phyloP scores from a whole-genome alignment of 805 yeast genomes.

The Clavispora asparagi region DNA sequence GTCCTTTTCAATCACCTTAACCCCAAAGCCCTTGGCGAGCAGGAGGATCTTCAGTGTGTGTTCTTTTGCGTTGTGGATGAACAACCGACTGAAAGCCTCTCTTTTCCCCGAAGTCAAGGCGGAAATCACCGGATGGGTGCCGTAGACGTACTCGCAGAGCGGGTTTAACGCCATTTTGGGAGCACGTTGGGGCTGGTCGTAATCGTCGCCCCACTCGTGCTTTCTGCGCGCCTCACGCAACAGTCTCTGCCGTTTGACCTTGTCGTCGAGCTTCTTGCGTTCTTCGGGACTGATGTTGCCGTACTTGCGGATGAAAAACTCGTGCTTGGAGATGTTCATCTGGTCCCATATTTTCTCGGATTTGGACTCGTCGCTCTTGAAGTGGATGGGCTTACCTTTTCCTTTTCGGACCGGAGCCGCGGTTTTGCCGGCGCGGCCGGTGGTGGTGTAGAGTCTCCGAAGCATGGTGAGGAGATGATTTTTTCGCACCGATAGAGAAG shows the following conservation, averaged over 20 bases:
- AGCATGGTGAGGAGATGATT: neutral
- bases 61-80: conserved; percentile 38
- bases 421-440: conserved; percentile 6
- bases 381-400: neutral
- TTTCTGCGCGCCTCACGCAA: conserved; percentile 21
- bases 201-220: conserved; percentile 15
- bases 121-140: conserved; percentile 69
- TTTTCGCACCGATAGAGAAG: neutral
- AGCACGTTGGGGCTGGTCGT: conserved; percentile 4
- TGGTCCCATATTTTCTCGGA: conserved; percentile 62
- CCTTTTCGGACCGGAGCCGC: neutral
- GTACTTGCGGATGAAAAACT: conserved; percentile 55
- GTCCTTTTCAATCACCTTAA: conserved; percentile 31
- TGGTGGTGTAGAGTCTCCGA: conserved; percentile 10
- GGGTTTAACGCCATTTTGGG: conserved; percentile 32
- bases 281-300: conserved; percentile 60
- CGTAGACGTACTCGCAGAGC: conserved; percentile 64
- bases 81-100: conserved; percentile 45
- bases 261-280: conserved; percentile 21
- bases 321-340: conserved; percentile 55
- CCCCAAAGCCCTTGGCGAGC: conserved; percentile 41
- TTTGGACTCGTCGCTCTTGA: neutral
- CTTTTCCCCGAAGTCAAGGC: conserved; percentile 59
- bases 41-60: conserved; percentile 37
- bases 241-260: conserved; percentile 28